Base-by-base conservation (phyloP, 345 rosid species). In the Angophora floribunda region DNA sequence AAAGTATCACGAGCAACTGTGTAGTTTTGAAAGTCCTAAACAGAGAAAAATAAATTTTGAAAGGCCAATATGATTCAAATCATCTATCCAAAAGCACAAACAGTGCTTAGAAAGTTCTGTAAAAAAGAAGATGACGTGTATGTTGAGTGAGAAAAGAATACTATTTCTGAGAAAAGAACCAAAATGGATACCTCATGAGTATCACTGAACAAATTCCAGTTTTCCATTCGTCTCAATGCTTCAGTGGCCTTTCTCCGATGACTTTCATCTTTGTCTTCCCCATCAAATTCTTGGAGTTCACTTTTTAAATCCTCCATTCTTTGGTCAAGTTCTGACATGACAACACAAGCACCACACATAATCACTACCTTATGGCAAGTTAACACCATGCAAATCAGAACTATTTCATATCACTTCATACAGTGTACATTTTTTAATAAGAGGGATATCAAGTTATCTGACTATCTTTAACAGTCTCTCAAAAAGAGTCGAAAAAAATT, bases 1-100 rank as follows among this genome's bases (percentile, higher is more conserved):
- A 98, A 96, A 67, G 96, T 91, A 94, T 98, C 99, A 50, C 97
- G 97, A 87, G 99, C 99, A 94, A 98, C 97, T 12, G 99, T 97
- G 93, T 97, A 98, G 85, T 94, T 98, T 89, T 95, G 97, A 89
- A 93, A 96, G 88, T 95, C 99, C 99, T 95, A 93, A 91, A 51
- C 87, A 75, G 87, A 87, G 90, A 84, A 88, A n/a, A 89, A 90
- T 50, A 85, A 82, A 67, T 55, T 85, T 61, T 86, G 67, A 82
- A 86, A 85, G 44, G 61, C 86, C 16, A 6, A 51, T 85, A 30
- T 85, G 86, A 85, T 85, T 52, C 5, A 17, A 85, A 51, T 85
- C 47, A 52, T 51, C 47, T 16, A 44, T 52, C 19, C 13, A 52
- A 52, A 85, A 85, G 47, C 82, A 51, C 55, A 86, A 53, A 45